Percentiles rank a stretch among this genome's conserved stretches.
These are phyloP conservation scores for Mucor irregularis DNA, from an alignment of 371 early-diverging fungal genomes.

Conservation along the genomic window DNA sequence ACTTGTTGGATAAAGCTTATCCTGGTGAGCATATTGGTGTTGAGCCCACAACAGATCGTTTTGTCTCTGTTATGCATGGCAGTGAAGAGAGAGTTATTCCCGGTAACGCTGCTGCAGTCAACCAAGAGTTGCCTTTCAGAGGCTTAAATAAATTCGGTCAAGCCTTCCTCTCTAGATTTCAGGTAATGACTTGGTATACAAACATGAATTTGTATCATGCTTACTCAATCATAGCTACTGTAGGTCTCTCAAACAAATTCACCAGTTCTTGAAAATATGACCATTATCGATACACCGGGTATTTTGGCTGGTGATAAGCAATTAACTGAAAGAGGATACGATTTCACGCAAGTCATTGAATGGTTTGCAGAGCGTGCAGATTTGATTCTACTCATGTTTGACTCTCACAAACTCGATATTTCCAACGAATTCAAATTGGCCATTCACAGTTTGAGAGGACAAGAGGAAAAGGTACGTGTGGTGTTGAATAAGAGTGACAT, in stretches of 20 bases:
- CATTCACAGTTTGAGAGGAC: slow-evolving; percentile 74
- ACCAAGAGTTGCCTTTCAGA: slow-evolving; percentile 80
- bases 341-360: slow-evolving; percentile 76
- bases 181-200: slow-evolving; percentile 43
- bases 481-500: slow-evolving; percentile 88
- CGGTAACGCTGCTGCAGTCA: slow-evolving; percentile 89
- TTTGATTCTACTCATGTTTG: slow-evolving; percentile 82
- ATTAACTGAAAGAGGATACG: slow-evolving; percentile 75
- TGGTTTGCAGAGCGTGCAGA: slow-evolving; percentile 90
- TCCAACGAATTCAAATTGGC: slow-evolving; percentile 86
- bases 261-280: slow-evolving; percentile 76
- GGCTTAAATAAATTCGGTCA: slow-evolving; percentile 79
- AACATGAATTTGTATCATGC: too few relatives aligned
- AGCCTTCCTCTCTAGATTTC: slow-evolving; percentile 80
- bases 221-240: too few relatives aligned
- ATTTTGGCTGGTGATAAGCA: slow-evolving; percentile 88
- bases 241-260: slow-evolving; percentile 74
- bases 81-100: slow-evolving; percentile 75
- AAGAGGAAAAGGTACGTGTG: slow-evolving; percentile 85
- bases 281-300: slow-evolving; percentile 88
- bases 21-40: slow-evolving; percentile 87
- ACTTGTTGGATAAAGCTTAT: slow-evolving; percentile 78
- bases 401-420: slow-evolving; percentile 88
- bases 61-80: slow-evolving; percentile 84
- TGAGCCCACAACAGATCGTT: slow-evolving; percentile 87